Evolutionary conservation across 352 stramenopile genomes (phyloP).

Genomic region (Thraustochytrium aureum): DNA sequence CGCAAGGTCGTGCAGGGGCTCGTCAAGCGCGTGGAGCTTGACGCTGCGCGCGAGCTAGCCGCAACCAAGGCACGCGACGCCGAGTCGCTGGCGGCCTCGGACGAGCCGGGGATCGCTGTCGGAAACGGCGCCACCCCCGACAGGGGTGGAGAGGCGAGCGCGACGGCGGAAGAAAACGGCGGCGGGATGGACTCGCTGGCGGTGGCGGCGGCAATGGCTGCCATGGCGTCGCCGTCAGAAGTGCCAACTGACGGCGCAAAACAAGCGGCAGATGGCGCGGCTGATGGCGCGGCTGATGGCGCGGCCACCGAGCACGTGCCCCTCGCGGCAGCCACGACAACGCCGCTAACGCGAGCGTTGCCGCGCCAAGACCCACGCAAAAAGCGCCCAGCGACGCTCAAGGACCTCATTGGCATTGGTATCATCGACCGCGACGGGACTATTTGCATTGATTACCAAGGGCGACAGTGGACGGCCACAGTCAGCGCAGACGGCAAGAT

Average conservation of each 20-base stretch:
- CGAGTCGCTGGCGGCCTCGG: too few relatives aligned
- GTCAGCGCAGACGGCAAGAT: constrained; percentile 29
- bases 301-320: not conserved
- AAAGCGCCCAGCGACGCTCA: constrained; percentile 12
- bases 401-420: constrained; percentile 31
- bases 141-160: not conserved
- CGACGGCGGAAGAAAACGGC: not conserved
- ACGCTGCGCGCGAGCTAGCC: constrained; percentile 23
- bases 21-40: constrained; percentile 27
- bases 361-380: not conserved
- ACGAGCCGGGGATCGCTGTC: too few relatives aligned
- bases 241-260: not conserved
- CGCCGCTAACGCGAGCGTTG: too few relatives aligned
- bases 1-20: constrained; percentile 14
- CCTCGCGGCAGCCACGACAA: not conserved
- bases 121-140: not conserved
- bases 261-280: too few relatives aligned
- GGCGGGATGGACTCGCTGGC: not conserved
- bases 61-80: not conserved
- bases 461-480: not conserved
- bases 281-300: too few relatives aligned
- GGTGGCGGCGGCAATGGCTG: not conserved
- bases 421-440: not conserved
- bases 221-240: not conserved
- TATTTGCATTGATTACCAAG: constrained; percentile 41